Conservation (phyloP, 805 yeast genomes). For the Myxozyma melibiosi region DNA sequence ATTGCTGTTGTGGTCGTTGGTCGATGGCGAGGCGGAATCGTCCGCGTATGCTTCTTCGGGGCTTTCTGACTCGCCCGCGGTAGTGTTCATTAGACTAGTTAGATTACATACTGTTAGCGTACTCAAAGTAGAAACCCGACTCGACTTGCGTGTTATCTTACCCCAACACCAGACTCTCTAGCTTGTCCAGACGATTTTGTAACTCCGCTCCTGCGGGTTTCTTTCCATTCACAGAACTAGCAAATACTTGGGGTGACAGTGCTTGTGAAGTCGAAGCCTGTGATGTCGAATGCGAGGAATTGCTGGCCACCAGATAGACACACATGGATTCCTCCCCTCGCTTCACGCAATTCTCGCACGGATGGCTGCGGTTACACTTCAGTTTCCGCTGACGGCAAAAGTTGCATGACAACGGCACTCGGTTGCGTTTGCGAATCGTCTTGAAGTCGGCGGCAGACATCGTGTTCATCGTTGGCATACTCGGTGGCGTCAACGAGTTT, state of each 20-base stretch:
- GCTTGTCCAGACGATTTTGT: slow-evolving; percentile 38
- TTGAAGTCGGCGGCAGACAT: slow-evolving; percentile 27
- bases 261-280: slow-evolving; percentile 16
- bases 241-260: slow-evolving; percentile 9
- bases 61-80: slow-evolving; percentile 21
- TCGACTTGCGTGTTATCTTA: neutral
- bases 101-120: neutral
- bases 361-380: slow-evolving; percentile 42
- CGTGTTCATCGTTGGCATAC: neutral
- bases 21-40: slow-evolving; percentile 1
- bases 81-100: slow-evolving; percentile 22
- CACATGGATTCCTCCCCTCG: slow-evolving; percentile 34
- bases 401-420: slow-evolving; percentile 41
- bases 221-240: slow-evolving; percentile 7
- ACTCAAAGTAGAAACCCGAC: neutral
- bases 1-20: neutral
- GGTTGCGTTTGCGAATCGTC: slow-evolving; percentile 35
- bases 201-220: slow-evolving; percentile 32
- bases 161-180: slow-evolving; percentile 39
- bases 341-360: slow-evolving; percentile 41
- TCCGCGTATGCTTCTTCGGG: slow-evolving; percentile 19
- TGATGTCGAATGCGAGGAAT: slow-evolving; percentile 5
- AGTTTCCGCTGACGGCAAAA: slow-evolving; percentile 42
- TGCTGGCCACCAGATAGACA: slow-evolving; percentile 27
- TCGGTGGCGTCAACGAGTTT: slow-evolving; percentile 2